phyloP scores from a whole-genome alignment of 2,329 filamentous ascomycete genomes.

The Trichoderma semiorbis region DNA sequence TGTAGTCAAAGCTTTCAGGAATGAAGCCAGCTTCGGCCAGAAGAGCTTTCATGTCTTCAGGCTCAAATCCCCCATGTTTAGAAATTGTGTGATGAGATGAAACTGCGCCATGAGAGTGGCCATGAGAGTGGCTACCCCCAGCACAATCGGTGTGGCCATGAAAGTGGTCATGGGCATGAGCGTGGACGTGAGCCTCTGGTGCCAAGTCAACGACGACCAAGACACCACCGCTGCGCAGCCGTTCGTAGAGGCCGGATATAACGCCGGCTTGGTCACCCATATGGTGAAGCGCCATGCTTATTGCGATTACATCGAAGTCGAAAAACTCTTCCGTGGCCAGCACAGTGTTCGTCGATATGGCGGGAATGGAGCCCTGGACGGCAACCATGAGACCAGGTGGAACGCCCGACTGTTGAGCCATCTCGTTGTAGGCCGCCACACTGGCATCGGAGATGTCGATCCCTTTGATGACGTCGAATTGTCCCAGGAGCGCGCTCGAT shows the following conservation, averaged over 20 bases:
- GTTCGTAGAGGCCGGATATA: not conserved
- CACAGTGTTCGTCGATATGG: not conserved
- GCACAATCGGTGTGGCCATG: not conserved
- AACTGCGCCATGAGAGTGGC: not conserved
- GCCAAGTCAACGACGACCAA: conserved; percentile 4
- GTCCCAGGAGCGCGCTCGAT: not conserved
- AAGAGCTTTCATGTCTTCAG: conserved; percentile 1
- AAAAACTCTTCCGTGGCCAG: not conserved
- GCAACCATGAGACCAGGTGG: not conserved
- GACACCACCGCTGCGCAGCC: not conserved
- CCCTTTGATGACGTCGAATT: conserved; percentile 1
- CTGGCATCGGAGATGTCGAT: conserved; percentile 1
- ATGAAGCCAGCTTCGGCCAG: not conserved
- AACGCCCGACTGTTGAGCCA: not conserved
- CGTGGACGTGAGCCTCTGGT: not conserved
- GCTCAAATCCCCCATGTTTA: not conserved
- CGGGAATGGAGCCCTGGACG: not conserved
- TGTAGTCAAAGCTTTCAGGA: not conserved
- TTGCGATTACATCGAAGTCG: not conserved
- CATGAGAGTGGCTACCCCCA: not conserved
- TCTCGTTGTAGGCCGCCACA: conserved; percentile 1
- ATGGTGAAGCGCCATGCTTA: conserved; percentile 5
- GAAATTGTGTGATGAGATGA: not conserved
- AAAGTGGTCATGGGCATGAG: not conserved
- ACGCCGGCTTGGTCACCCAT: not conserved